Conservation (phyloP, 2,329 filamentous ascomycete species). For the Ophiosphaerella korrae region DNA sequence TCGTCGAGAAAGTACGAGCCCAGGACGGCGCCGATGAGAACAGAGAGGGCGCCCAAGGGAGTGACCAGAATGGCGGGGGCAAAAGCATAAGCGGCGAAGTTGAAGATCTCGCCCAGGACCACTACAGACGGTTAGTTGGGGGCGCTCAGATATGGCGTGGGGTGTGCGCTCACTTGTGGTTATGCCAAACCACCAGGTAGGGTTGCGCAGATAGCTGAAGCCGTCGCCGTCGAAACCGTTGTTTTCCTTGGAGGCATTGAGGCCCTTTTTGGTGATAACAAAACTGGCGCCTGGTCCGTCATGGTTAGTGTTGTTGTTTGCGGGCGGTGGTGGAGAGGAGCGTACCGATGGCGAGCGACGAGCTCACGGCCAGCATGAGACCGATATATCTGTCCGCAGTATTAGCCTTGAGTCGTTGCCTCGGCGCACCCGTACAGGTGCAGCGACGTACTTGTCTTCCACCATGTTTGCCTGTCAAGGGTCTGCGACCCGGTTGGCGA, state of each 20-base stretch:
- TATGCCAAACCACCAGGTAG: constrained; percentile 98
- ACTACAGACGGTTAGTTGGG: constrained; percentile 59
- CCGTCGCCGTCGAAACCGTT: constrained; percentile 98
- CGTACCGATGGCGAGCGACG: constrained; percentile 48
- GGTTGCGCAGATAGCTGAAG: constrained; percentile 89
- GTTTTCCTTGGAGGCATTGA: constrained; percentile 86
- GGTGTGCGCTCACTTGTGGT: constrained; percentile 70
- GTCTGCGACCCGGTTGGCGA: constrained; percentile 6
- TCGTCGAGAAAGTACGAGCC: constrained; percentile 95
- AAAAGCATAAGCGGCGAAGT: constrained; percentile 98
- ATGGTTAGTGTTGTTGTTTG: constrained; percentile 15
- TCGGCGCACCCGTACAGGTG: constrained; percentile 4
- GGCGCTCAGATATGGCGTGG: background rate
- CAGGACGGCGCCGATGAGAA: constrained; percentile 91
- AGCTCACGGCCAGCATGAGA: constrained; percentile 47
- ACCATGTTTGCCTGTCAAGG: constrained; percentile 33
- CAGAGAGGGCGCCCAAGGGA: constrained; percentile 88
- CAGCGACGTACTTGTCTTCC: constrained; percentile 50
- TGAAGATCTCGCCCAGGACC: constrained; percentile 90
- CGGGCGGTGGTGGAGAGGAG: background rate
- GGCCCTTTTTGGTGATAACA: constrained; percentile 98
- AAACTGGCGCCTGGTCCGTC: constrained; percentile 78
- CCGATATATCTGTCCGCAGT: constrained; percentile 46
- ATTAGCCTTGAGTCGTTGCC: constrained; percentile 22
- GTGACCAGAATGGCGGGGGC: constrained; percentile 98